Evolutionary conservation across 179 eudicot species (phyloP).

Genomic region (Spinacia oleracea): DNA sequence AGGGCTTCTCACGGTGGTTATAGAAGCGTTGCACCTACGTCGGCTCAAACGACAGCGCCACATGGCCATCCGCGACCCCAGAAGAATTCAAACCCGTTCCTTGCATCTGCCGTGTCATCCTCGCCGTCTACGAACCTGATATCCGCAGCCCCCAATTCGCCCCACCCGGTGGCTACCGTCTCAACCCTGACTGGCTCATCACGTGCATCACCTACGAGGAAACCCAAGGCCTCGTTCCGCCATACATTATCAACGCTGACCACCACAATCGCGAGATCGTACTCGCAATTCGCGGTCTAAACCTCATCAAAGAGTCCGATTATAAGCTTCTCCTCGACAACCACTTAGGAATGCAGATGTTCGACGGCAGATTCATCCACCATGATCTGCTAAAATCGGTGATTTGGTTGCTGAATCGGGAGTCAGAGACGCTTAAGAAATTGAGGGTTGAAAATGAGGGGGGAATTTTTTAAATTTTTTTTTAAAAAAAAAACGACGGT

Average conservation of each 20-base stretch:
- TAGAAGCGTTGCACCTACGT: slow-evolving; percentile 88
- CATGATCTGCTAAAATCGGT: slow-evolving; percentile 79
- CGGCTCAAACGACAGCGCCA: slow-evolving; percentile 82
- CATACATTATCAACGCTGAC: too few relatives aligned
- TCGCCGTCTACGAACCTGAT: slow-evolving; percentile 68
- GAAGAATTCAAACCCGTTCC: slow-evolving; percentile 81
- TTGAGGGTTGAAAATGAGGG: slow-evolving; percentile 73
- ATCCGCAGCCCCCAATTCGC: too few relatives aligned
- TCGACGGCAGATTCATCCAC: slow-evolving; percentile 89
- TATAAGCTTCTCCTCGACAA: too few relatives aligned
- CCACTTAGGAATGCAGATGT: slow-evolving; percentile 77
- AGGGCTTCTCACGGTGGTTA: slow-evolving; percentile 70
- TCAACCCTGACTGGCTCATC: slow-evolving; percentile 64
- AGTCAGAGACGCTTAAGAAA: slow-evolving; percentile 50
- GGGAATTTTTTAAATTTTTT: too few relatives aligned
- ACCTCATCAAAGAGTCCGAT: too few relatives aligned
- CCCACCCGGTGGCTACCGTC: slow-evolving; percentile 57
- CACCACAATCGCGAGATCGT: too few relatives aligned
- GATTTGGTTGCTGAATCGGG: slow-evolving; percentile 63
- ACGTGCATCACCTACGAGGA: slow-evolving; percentile 66
- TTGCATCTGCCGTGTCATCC: slow-evolving; percentile 64
- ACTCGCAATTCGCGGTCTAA: too few relatives aligned
- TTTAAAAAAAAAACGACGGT: too few relatives aligned
- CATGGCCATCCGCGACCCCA: slow-evolving; percentile 66
- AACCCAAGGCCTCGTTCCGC: slow-evolving; percentile 55